Evolutionary conservation across 345 rosid genomes (phyloP).

Genomic region (Lepidium africanum): DNA sequence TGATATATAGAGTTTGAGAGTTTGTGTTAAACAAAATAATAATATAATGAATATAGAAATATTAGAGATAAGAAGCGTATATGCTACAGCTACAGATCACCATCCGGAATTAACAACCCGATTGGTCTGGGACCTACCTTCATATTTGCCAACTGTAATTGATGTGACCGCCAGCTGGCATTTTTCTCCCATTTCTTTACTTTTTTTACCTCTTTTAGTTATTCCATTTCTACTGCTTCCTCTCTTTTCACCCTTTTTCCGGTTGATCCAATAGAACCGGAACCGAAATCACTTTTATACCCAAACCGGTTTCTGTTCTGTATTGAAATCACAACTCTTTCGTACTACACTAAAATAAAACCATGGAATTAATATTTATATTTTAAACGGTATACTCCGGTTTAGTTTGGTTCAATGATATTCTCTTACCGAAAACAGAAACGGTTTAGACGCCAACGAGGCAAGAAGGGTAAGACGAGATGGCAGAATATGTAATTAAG

Average conservation of each 20-base stretch:
- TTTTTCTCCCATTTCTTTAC: background rate
- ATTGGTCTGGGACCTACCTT: slow-evolving; percentile 18
- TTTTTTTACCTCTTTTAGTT: background rate
- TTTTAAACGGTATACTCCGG: background rate
- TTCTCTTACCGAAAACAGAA: slow-evolving; percentile 12
- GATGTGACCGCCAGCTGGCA: slow-evolving; percentile 37
- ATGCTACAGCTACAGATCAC: slow-evolving; percentile 27
- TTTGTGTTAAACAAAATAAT: too few species aligned
- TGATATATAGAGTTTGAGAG: too few species aligned
- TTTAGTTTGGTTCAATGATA: background rate
- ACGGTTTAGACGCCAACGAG: slow-evolving; percentile 25
- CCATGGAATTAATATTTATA: background rate
- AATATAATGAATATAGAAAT: background rate
- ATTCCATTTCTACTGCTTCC: background rate
- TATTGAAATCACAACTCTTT: background rate
- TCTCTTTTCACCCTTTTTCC: background rate
- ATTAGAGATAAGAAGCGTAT: slow-evolving; percentile 22
- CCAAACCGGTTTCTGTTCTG: background rate
- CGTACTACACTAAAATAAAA: background rate
- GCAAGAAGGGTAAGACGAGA: slow-evolving; percentile 14
- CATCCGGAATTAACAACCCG: slow-evolving; percentile 28
- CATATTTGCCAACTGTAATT: slow-evolving; percentile 25
- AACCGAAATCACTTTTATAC: background rate
- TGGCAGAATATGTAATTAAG: slow-evolving; percentile 13
- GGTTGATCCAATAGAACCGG: background rate